phyloP scores from a whole-genome alignment of 2,329 filamentous ascomycete species.

The Colletotrichum navitas region DNA sequence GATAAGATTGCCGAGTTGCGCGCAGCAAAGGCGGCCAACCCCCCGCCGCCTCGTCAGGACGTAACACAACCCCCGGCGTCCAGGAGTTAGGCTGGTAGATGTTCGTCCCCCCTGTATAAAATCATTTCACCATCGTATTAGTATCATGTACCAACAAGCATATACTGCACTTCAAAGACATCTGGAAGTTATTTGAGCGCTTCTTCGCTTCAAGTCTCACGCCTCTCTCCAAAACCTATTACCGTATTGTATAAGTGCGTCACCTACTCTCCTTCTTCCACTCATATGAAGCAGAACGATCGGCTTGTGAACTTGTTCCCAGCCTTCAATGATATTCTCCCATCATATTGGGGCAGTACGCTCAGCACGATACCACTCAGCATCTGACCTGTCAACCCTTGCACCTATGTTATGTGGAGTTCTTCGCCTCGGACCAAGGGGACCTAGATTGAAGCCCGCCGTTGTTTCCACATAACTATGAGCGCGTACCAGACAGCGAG shows the following conservation, averaged over 20 bases:
- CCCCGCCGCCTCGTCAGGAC: background rate
- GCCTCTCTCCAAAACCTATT: background rate
- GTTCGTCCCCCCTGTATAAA: background rate
- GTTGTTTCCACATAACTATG: conserved; percentile 45
- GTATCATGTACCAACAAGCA: conserved; percentile 20
- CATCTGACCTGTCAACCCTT: conserved; percentile 19
- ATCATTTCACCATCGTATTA: background rate
- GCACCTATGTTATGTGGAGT: conserved; percentile 3
- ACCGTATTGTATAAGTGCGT: background rate
- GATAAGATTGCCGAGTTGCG: conserved; percentile 72
- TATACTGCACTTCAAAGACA: background rate
- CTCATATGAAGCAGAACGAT: background rate
- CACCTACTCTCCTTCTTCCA: no score
- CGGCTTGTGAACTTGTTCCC: background rate
- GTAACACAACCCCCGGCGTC: background rate
- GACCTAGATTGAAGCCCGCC: background rate
- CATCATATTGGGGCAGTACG: no score
- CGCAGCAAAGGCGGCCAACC: conserved; percentile 28
- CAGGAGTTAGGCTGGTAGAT: background rate
- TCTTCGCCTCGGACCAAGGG: conserved; percentile 37
- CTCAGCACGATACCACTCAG: background rate
- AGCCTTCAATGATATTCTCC: background rate
- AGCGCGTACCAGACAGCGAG: conserved; percentile 36
- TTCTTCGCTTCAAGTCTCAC: background rate
- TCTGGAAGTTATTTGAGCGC: no score